Evolutionary conservation across 2,329 filamentous ascomycete genomes (phyloP).

Genomic region (Aspergillus flavus): DNA sequence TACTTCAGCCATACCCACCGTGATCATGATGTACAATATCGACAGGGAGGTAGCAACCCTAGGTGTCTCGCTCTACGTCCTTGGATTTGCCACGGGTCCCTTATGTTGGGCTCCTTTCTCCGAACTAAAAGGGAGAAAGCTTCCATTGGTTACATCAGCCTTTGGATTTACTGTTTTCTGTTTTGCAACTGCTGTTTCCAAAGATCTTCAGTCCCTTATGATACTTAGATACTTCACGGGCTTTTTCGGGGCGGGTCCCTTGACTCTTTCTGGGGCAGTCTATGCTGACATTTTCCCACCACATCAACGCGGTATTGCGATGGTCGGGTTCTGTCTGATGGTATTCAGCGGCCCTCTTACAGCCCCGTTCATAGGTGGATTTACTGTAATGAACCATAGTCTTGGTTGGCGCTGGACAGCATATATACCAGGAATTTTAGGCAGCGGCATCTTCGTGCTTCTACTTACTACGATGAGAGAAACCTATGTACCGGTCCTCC

Average conservation of each 20-base stretch:
- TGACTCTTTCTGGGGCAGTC: conserved; percentile 41
- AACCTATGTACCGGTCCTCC: conserved; percentile 38
- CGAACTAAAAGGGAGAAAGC: conserved; percentile 42
- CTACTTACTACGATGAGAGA: conserved; percentile 34
- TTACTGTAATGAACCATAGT: conserved; percentile 30
- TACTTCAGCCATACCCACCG: background rate
- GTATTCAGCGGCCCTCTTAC: conserved; percentile 43
- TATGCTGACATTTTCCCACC: conserved; percentile 31
- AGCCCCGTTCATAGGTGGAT: conserved; percentile 44
- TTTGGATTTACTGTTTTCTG: conserved; percentile 45
- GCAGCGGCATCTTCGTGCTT: conserved; percentile 20
- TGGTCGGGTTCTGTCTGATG: conserved; percentile 41
- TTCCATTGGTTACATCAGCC: conserved; percentile 43
- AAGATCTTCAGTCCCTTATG: conserved; percentile 37
- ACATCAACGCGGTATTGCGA: conserved; percentile 22
- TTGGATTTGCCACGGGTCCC: conserved; percentile 28
- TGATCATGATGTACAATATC: background rate
- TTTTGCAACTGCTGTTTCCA: conserved; percentile 44
- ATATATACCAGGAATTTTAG: conserved; percentile 44
- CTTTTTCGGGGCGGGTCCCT: conserved; percentile 43
- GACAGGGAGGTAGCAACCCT: conserved; percentile 6
- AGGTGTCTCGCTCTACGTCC: conserved; percentile 13
- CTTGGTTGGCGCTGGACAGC: conserved; percentile 47
- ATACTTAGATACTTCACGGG: conserved; percentile 47
- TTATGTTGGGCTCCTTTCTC: conserved; percentile 23